phyloP scores from a whole-genome alignment of 257 asterid genomes.

The Plantago elongata region DNA sequence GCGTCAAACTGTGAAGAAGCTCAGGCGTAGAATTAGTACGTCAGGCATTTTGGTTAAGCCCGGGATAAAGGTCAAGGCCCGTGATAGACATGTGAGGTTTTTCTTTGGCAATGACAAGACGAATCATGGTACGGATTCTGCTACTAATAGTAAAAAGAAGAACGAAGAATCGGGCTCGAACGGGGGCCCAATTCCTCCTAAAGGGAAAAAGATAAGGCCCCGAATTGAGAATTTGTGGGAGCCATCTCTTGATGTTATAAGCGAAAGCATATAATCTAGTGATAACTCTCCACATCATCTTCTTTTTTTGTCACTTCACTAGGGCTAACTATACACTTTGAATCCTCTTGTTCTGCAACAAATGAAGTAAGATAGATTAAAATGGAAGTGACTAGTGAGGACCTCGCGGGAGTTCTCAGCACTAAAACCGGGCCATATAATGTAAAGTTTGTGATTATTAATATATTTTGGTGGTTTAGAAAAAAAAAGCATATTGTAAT shows the following conservation, averaged over 20 bases:
- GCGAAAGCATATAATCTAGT: conserved; percentile 17
- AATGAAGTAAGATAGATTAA: no score
- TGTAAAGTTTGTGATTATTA: no score
- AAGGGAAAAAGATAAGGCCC: conserved; percentile 26
- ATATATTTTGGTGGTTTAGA: no score
- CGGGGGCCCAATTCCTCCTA: conserved; percentile 8
- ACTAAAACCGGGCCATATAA: no score
- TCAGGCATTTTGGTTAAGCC: conserved; percentile 41
- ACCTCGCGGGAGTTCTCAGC: no score
- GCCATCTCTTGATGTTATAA: conserved; percentile 50
- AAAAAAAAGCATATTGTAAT: no score
- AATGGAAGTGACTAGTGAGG: no score
- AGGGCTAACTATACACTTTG: not conserved
- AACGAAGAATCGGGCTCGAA: not conserved
- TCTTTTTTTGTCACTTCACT: not conserved
- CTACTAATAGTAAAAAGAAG: conserved; percentile 2
- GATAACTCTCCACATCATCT: not conserved
- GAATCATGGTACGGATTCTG: conserved; percentile 14
- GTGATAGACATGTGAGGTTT: conserved; percentile 40
- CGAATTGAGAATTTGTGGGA: conserved; percentile 41
- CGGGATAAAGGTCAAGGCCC: conserved; percentile 32
- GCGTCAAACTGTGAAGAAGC: conserved; percentile 47
- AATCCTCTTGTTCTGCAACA: no score
- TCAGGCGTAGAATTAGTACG: conserved; percentile 33
- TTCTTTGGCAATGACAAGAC: conserved; percentile 28